Evolutionary conservation across 2,329 filamentous ascomycete species (phyloP).

Genomic region (Trichoderma afroharzianum): DNA sequence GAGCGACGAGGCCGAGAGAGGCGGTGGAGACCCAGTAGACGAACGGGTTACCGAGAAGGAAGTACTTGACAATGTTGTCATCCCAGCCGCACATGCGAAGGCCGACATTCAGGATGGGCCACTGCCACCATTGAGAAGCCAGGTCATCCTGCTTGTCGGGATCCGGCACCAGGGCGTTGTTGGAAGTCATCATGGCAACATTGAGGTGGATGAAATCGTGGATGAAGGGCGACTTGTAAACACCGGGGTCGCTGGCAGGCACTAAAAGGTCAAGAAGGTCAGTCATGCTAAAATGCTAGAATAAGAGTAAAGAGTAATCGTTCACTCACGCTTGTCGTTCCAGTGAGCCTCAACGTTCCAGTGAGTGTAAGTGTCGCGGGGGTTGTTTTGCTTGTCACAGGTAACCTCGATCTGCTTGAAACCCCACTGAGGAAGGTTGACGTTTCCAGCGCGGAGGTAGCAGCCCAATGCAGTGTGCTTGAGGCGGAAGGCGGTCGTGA

Average conservation of each 20-base stretch:
- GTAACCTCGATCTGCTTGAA: conserved; percentile 99
- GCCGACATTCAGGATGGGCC: conserved; percentile 92
- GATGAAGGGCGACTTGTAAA: conserved; percentile 95
- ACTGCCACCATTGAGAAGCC: conserved; percentile 96
- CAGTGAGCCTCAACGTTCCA: conserved; percentile 97
- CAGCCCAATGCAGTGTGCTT: conserved; percentile 79
- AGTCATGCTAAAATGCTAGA: neutral
- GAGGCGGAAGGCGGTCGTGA: conserved; percentile 90
- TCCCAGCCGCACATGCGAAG: conserved; percentile 99
- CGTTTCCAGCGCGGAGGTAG: conserved; percentile 91
- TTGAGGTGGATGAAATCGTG: conserved; percentile 98
- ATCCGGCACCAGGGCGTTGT: conserved; percentile 95
- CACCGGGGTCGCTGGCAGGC: conserved; percentile 80
- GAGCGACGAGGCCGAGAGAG: conserved; percentile 67
- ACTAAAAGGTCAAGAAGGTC: conserved; percentile 50
- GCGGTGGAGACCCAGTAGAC: conserved; percentile 94
- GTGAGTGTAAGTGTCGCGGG: conserved; percentile 90
- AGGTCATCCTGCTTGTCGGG: conserved; percentile 99
- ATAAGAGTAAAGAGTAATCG: neutral
- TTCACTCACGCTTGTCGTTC: conserved; percentile 81
- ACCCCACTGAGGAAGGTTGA: conserved; percentile 97
- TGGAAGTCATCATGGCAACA: conserved; percentile 99
- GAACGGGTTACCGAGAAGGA: conserved; percentile 91
- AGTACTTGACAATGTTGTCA: conserved; percentile 94
- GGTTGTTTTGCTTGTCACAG: conserved; percentile 89